phyloP scores from a whole-genome alignment of 371 early-diverging fungal genomes.

The Chytridium lagenaria region DNA sequence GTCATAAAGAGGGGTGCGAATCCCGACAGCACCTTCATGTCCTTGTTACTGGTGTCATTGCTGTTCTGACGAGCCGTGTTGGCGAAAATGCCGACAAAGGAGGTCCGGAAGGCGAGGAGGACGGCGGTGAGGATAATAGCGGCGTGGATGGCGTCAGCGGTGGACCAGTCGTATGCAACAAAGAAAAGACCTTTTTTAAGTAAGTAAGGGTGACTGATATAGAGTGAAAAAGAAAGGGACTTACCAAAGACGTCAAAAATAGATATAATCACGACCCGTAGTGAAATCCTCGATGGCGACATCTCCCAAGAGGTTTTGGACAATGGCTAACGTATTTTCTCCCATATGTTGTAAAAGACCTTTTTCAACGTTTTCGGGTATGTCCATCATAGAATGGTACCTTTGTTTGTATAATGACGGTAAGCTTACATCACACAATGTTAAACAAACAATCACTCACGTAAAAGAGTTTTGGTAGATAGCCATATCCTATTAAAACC shows the following conservation, averaged over 20 bases:
- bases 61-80: not conserved
- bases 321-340: slow-evolving; percentile 68
- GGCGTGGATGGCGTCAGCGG: slow-evolving; percentile 56
- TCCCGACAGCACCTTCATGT: not conserved
- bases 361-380: slow-evolving; percentile 61
- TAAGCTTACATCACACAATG: not conserved
- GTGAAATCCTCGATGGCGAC: slow-evolving; percentile 58
- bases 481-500: slow-evolving; percentile 65
- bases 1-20: too few relatives aligned
- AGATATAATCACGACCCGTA: slow-evolving; percentile 64
- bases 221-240: slow-evolving; percentile 18
- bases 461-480: slow-evolving; percentile 66
- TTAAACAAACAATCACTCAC: not conserved
- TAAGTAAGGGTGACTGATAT: not conserved
- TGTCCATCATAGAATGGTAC: slow-evolving; percentile 78
- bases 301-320: slow-evolving; percentile 62
- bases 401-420: too few relatives aligned
- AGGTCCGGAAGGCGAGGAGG: slow-evolving; percentile 33
- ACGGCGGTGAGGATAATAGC: slow-evolving; percentile 43
- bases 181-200: slow-evolving; percentile 44
- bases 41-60: not conserved
- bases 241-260: slow-evolving; percentile 72
- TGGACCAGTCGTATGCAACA: slow-evolving; percentile 65
- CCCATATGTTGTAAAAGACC: slow-evolving; percentile 78
- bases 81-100: not conserved